Base-by-base conservation (phyloP, 1,284 basidiomycete genomes). In the Leccinum solheimii region DNA sequence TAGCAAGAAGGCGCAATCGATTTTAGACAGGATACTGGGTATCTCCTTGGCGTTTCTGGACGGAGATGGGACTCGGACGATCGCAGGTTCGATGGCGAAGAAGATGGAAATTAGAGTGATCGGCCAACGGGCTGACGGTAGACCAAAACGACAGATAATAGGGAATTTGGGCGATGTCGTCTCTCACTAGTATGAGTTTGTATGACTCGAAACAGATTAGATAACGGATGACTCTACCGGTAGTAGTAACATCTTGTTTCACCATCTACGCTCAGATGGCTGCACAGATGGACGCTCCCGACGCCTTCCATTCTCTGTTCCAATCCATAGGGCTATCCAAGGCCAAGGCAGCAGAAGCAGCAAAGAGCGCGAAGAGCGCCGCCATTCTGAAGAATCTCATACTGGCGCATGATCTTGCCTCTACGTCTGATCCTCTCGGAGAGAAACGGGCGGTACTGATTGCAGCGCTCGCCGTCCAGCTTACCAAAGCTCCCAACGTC, bases 391-490 rank as follows among this genome's bases (percentile, higher is more conserved):
- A 86, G 67, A 84, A 85, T 32, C 83, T 95, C 58, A 88, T 95
- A 67, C 83, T 87, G 61, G 79, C 79, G 56, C 80, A 88, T 68
- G 75, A 79, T 10, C 78, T 88, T n/a, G 73, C 78, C 21, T 71
- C 67, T 10, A 69, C 76, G 59, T 62, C 66, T 1, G 56, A 62
- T 50, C 69, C 72, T 10, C 80, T 94, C 34, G 90, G 92, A 61
- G 93, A 95, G 73, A 95, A 94, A 78, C 86, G 87, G 66, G 93
- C 90, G 1, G 83, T 85, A 1, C 79, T 97, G 13, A 72, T 94
- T 55, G 86, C 90, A 56, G 85, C 87, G 55, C 79, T 93, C 34
- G 88, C 91, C 23, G 82, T 86, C 14, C 83, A 85, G 54, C 80
- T 90, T 14, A 76, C 80, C 23, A 94, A 92, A 73, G 75, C 76